Conservation (phyloP, 208 protist genomes). For the Spironucleus salmonicida region DNA sequence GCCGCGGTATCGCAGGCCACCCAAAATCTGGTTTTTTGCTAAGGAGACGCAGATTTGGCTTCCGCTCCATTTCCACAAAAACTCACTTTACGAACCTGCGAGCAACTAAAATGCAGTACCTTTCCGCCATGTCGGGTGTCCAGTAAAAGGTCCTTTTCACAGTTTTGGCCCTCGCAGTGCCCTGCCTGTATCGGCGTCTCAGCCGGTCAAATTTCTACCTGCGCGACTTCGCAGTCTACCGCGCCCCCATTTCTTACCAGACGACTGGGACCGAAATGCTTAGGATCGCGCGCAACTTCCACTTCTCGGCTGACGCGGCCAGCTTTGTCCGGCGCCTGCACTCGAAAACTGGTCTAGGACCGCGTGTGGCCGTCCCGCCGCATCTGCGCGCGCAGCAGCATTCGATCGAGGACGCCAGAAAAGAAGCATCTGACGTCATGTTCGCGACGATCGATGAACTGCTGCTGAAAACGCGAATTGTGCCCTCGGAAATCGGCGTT, state of each 20-base stretch:
- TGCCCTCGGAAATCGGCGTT: neutral
- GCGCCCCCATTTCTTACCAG: slow-evolving; percentile 28
- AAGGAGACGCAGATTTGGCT: too few relatives aligned
- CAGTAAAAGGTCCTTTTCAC: too few relatives aligned
- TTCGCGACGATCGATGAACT: slow-evolving; percentile 41
- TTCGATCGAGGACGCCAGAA: slow-evolving; percentile 37
- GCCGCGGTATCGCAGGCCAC: too few relatives aligned
- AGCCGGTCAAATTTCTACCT: too few relatives aligned
- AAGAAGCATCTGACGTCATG: slow-evolving; percentile 41
- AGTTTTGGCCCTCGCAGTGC: too few relatives aligned
- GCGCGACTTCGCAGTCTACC: slow-evolving; percentile 49
- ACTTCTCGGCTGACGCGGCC: slow-evolving; percentile 37
- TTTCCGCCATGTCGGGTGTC: too few relatives aligned
- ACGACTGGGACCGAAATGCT: slow-evolving; percentile 21
- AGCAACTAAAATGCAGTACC: too few relatives aligned
- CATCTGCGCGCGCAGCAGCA: slow-evolving; percentile 23
- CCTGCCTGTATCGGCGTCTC: too few relatives aligned
- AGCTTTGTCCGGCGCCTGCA: slow-evolving; percentile 48
- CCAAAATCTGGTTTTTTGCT: too few relatives aligned
- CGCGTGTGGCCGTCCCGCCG: slow-evolving; percentile 42
- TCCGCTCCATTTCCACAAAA: too few relatives aligned
- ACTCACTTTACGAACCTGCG: too few relatives aligned
- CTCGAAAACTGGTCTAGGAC: slow-evolving; percentile 41
- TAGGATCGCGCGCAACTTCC: slow-evolving; percentile 41
- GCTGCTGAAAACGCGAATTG: slow-evolving; percentile 40